Conservation (phyloP, 345 rosid genomes). For the Hibiscus tridactylites region DNA sequence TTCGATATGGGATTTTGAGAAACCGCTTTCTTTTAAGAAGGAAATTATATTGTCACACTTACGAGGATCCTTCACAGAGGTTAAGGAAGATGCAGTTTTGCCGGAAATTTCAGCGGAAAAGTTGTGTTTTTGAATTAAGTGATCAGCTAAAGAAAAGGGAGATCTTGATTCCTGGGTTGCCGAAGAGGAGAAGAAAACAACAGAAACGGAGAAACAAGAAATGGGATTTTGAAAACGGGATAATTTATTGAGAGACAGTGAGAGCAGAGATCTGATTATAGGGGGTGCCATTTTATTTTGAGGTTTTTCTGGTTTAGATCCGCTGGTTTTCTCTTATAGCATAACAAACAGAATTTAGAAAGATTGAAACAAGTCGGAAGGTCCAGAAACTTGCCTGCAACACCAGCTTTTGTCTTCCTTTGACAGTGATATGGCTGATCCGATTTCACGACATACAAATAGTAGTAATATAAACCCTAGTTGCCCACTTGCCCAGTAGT, state of each 20-base stretch:
- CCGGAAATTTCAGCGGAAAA: slow-evolving; percentile 20
- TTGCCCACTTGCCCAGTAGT: too few relatives aligned
- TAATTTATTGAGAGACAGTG: slow-evolving; percentile 10
- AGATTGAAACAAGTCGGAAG: neutral
- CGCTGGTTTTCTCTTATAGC: too few relatives aligned
- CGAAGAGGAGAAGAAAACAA: slow-evolving; percentile 9
- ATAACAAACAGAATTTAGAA: neutral
- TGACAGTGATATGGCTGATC: neutral
- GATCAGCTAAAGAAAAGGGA: slow-evolving; percentile 8
- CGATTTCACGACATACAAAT: neutral
- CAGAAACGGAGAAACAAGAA: neutral
- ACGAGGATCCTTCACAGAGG: neutral
- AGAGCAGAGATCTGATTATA: slow-evolving; percentile 8
- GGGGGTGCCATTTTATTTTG: slow-evolving; percentile 10
- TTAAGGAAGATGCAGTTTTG: slow-evolving; percentile 13
- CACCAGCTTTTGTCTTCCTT: neutral
- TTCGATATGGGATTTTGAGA: slow-evolving; percentile 18
- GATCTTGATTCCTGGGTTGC: slow-evolving; percentile 1
- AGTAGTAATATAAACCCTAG: neutral
- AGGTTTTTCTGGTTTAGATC: neutral
- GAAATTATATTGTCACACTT: slow-evolving; percentile 18
- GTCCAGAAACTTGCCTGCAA: slow-evolving; percentile 4
- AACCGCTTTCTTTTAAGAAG: slow-evolving; percentile 24
- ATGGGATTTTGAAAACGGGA: neutral
- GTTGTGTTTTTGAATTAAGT: slow-evolving; percentile 19